Percentiles rank a stretch among this genome's conserved stretches.
These are phyloP conservation scores for Misopates orontium DNA, from an alignment of 257 asterid species.

Conservation along the genomic window DNA sequence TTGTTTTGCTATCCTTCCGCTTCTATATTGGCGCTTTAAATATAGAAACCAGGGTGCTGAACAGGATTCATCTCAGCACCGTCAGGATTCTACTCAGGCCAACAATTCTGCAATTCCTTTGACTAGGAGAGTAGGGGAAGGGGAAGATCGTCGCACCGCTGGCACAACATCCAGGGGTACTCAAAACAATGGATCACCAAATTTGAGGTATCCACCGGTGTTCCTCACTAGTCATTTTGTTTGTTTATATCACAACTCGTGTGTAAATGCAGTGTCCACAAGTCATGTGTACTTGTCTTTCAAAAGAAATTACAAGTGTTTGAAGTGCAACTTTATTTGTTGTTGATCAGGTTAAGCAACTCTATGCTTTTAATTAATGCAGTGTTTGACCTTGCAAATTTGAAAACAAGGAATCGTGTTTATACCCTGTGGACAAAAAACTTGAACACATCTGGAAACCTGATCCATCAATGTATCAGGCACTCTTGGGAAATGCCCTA, in stretches of 20 bases:
- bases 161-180: constrained; percentile 50
- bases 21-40: constrained; percentile 81
- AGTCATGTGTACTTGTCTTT: neutral
- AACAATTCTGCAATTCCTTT: constrained; percentile 49
- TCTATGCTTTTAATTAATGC: neutral
- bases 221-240: constrained; percentile 7
- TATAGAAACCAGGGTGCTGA: constrained; percentile 73
- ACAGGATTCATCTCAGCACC: constrained; percentile 61
- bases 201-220: constrained; percentile 55
- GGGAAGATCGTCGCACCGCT: constrained; percentile 50
- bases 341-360: neutral
- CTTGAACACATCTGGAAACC: no score
- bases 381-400: neutral
- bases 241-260: neutral
- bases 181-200: constrained; percentile 43
- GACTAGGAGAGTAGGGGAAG: constrained; percentile 47
- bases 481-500: no score
- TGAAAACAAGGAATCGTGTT: neutral
- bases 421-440: neutral
- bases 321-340: constrained; percentile 8
- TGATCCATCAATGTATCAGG: no score
- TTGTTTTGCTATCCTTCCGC: constrained; percentile 81
- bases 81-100: constrained; percentile 48
- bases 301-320: constrained; percentile 10
- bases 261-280: neutral